phyloP scores from a whole-genome alignment of 2,329 filamentous ascomycete genomes.

The Fusarium tricinctum region DNA sequence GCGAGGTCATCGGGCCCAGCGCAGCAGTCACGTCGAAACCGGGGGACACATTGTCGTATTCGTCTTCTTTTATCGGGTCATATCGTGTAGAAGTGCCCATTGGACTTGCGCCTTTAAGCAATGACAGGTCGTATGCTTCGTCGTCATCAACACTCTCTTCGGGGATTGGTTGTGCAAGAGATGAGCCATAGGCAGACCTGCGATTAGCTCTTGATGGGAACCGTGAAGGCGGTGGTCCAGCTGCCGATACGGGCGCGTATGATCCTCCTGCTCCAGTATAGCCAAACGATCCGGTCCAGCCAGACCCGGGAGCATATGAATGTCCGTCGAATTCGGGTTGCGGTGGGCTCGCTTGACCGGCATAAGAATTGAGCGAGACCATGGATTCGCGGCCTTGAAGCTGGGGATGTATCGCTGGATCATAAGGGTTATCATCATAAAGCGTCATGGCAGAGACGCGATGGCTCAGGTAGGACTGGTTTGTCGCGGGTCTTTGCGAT shows the following conservation, averaged over 20 bases:
- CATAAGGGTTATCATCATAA: conserved; percentile 50
- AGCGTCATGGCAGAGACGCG: conserved; percentile 54
- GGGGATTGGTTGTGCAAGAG: conserved; percentile 45
- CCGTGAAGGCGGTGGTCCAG: conserved; percentile 39
- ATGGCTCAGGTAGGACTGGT: conserved; percentile 48
- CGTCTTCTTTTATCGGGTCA: conserved; percentile 48
- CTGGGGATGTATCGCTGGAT: conserved; percentile 42
- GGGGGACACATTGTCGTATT: conserved; percentile 53
- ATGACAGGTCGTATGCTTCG: conserved; percentile 60
- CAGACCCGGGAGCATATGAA: conserved; percentile 40
- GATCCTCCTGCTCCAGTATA: conserved; percentile 47
- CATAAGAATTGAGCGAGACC: conserved; percentile 57
- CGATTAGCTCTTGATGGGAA: conserved; percentile 47
- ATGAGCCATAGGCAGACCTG: conserved; percentile 46
- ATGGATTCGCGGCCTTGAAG: conserved; percentile 57
- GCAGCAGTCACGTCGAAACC: conserved; percentile 63
- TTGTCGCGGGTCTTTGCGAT: conserved; percentile 27
- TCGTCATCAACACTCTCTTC: conserved; percentile 56
- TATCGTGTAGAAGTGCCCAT: conserved; percentile 56
- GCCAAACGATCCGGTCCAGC: conserved; percentile 50
- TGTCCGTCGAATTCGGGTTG: conserved; percentile 38
- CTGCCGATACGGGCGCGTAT: conserved; percentile 50
- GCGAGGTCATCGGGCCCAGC: conserved; percentile 60
- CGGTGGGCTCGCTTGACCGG: conserved; percentile 37
- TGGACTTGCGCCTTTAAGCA: conserved; percentile 59